Base-by-base conservation (phyloP, 306 rosid genomes). In the Abrus pulchellus region DNA sequence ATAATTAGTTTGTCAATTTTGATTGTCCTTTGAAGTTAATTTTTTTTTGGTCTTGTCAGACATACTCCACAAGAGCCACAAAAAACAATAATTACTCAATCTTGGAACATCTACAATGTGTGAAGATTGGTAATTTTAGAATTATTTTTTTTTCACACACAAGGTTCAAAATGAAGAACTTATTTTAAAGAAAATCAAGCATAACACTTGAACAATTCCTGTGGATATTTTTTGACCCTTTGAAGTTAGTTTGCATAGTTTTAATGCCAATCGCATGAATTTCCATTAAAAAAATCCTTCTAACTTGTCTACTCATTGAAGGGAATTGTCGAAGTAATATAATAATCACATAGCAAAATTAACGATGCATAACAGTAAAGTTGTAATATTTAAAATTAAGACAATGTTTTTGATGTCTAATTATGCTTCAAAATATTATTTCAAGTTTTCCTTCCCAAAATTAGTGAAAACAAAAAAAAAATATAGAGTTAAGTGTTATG, bases 321-420 rank as follows among this genome's bases (percentile, higher is more conserved):
- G 49, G 71, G 49, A 67, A 20, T 5, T 43, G 36, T 27, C 9
- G 50, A 40, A 29, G 48, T 12, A 63, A 63, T 7, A 38, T 34
- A 62, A 36, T 65, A 65, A 65, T 65, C n/a, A 67, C 1, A 44
- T 20, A 68, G 10, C 20, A 45, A 45, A 68, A 68, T 45, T 68
- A 45, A 43, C n/a, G 8, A 11, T 68, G 27, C 3, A 28, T 28
- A 56, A 45, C 54, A 30, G 32, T 3, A 49, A 70, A 68, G 10
- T 44, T 68, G 8, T 28, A 68, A 27, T 68, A 27, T 28, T 45
- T 68, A 9, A 68, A 66, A 44, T 68, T 68, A 29, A 10, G 55
- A 68, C 28, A 45, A 10, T 28, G 14, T 68, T 68, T 29, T 45
- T 47, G 28, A 47, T 68, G 40, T 47, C 47, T 68, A 2, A 5